Evolutionary conservation across 345 rosid species (phyloP), one percentile per base, ranked within the genome.

Genomic region (Mercurialis annua): DNA sequence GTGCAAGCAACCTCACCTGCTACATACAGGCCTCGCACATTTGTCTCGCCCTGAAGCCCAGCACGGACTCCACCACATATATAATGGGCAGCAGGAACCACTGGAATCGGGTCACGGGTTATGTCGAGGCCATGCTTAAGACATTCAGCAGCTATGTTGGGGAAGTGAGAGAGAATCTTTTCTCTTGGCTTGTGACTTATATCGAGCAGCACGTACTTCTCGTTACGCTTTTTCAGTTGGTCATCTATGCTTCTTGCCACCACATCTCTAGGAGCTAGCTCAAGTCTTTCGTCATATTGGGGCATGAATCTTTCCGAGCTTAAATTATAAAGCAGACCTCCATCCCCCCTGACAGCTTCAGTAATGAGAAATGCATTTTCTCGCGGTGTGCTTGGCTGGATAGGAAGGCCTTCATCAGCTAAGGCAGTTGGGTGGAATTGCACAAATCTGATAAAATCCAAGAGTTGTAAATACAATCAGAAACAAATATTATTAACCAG

Each of bases 1-100:
- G 97, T 93, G 79, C 98, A 90, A 0, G 95, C 98, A 63, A 93
- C 98, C 81, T 93, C 98, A 60, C 97, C 98, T 1, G 98, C 97
- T 71, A 90, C 98, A 67, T 86, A 93, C 61, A 93, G 82, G 48
- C 98, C 98, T 46, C 31, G 74, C 30, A 93, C 94, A 67, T 93
- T 90, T 44, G 97, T 93, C 76, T 93, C 97, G 2, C 97, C 98
- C 62, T 87, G 90, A 17, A 94, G 84, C 72, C 95, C 95, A 55
- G 96, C 88, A 7, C 89, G 92, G 62, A 94, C 98, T 61, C 98
- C 99, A 61, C 98, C 99, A 48, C 99, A 91, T 87, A 94, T 87
- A 86, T 94, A 94, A 75, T 94, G 98, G 11, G 99, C 98, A 30
- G 99, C 97, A 27, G 99, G 97, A 54, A 91, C 97, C 24, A 89